Evolutionary conservation across 345 rosid genomes (phyloP).

Genomic region (Murraya paniculata): DNA sequence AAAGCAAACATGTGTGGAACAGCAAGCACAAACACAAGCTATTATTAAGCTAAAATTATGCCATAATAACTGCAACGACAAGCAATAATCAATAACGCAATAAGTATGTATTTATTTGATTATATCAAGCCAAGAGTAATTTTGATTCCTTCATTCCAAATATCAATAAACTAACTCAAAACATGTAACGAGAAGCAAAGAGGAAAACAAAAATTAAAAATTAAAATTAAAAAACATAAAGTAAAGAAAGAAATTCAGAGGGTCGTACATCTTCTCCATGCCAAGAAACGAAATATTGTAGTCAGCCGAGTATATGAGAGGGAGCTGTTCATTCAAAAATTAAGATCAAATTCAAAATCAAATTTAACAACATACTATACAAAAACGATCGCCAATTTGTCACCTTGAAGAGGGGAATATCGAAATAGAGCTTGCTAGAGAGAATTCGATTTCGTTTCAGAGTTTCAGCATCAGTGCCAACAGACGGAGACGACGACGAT

Average conservation of each 20-base stretch:
- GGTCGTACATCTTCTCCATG: conserved; percentile 78
- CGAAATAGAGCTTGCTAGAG: conserved; percentile 76
- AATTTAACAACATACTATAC: not conserved
- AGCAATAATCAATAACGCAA: not conserved
- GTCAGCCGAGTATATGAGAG: conserved; percentile 67
- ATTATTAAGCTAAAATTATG: not conserved
- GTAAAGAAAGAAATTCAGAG: not conserved
- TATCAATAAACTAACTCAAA: not conserved
- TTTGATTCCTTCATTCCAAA: not conserved
- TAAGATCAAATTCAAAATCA: conserved; percentile 3
- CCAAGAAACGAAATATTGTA: conserved; percentile 83
- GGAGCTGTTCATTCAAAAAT: conserved; percentile 44
- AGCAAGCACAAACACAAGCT: not conserved
- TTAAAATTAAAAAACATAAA: not conserved
- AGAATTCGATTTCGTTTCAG: conserved; percentile 58
- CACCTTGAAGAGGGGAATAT: conserved; percentile 58
- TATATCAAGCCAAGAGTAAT: not conserved
- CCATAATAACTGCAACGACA: not conserved
- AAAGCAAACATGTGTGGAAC: too few relatives aligned
- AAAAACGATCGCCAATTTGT: not conserved
- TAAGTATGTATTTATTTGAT: not conserved
- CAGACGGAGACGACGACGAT: conserved; percentile 29
- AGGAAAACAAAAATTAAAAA: not conserved
- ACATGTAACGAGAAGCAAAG: not conserved
- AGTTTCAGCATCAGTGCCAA: conserved; percentile 34